Evolutionary conservation across 495 filamentous ascomycete genomes (phyloP).

Genomic region (Penicillium roqueforti): DNA sequence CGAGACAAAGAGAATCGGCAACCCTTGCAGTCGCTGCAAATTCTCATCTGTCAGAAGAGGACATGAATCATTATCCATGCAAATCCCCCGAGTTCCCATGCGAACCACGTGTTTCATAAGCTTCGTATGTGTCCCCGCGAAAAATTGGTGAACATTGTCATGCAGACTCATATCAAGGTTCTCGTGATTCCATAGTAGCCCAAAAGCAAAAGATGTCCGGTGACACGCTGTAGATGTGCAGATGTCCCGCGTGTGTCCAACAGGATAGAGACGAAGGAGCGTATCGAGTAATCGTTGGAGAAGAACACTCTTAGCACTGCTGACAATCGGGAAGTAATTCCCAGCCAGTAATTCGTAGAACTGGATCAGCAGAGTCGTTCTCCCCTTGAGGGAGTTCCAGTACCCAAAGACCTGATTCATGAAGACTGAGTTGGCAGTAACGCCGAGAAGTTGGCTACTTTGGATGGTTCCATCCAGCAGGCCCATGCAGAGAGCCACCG

Average conservation of each 20-base stretch:
- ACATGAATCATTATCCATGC: slow-evolving; percentile 43
- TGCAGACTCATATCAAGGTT: slow-evolving; percentile 64
- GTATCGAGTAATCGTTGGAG: slow-evolving; percentile 13
- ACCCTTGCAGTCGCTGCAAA: slow-evolving; percentile 45
- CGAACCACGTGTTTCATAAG: slow-evolving; percentile 54
- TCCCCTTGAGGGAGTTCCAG: slow-evolving; percentile 57
- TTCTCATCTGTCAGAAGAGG: slow-evolving; percentile 47
- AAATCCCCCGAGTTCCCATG: slow-evolving; percentile 50
- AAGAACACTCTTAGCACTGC: neutral
- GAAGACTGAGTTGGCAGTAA: slow-evolving; percentile 62
- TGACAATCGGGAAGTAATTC: slow-evolving; percentile 11
- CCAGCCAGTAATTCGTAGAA: slow-evolving; percentile 16
- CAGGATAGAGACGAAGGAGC: slow-evolving; percentile 51
- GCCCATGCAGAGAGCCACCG: slow-evolving; percentile 54
- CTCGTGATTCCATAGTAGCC: slow-evolving; percentile 59
- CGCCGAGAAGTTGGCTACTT: slow-evolving; percentile 36
- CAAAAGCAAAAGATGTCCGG: slow-evolving; percentile 56
- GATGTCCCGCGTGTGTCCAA: slow-evolving; percentile 49
- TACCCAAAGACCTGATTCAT: slow-evolving; percentile 57
- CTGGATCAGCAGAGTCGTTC: slow-evolving; percentile 36
- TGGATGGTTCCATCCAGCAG: slow-evolving; percentile 61
- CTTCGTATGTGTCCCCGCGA: slow-evolving; percentile 59
- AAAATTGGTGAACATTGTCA: slow-evolving; percentile 56
- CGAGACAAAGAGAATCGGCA: slow-evolving; percentile 56
- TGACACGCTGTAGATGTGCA: slow-evolving; percentile 61